Conservation (phyloP, 140 eudicot genomes). For the Bidens hawaiensis region DNA sequence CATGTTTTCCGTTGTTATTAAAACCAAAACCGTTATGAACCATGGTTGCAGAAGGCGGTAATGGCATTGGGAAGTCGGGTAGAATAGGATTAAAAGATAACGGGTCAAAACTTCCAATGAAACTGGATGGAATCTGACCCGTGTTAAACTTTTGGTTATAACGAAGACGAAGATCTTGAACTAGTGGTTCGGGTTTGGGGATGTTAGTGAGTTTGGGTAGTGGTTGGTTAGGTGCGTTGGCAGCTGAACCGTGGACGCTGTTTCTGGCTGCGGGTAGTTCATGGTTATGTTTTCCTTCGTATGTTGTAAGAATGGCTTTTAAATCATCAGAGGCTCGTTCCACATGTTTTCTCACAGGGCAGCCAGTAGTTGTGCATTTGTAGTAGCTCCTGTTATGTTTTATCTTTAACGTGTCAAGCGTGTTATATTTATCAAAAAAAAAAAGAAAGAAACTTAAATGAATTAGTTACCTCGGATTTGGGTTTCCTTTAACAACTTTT, state of each 20-base stretch:
- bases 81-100: constrained; percentile 29
- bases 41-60: constrained; percentile 35
- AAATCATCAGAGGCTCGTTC: constrained; percentile 62
- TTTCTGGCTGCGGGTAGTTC: constrained; percentile 59
- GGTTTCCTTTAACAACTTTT: constrained; percentile 82
- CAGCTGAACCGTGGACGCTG: constrained; percentile 28
- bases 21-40: constrained; percentile 20
- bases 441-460: too few species aligned
- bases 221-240: constrained; percentile 25
- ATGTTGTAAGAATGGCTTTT: constrained; percentile 61
- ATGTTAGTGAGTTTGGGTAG: constrained; percentile 24
- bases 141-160: constrained; percentile 32
- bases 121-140: constrained; percentile 27
- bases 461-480: constrained; percentile 82
- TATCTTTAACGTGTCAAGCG: neutral
- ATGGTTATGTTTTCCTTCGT: constrained; percentile 81
- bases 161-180: constrained; percentile 40
- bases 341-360: constrained; percentile 71
- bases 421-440: neutral
- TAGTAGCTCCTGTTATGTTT: constrained; percentile 61
- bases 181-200: constrained; percentile 44
- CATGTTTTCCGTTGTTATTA: constrained; percentile 31
- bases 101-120: constrained; percentile 30
- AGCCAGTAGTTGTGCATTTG: constrained; percentile 70
- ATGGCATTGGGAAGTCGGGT: constrained; percentile 39